A percentile compares a stretch with the other conserved stretches of the same genome.
Evolutionary conservation across 805 yeast species (phyloP).

Genomic region (Candida qinlingensis): DNA sequence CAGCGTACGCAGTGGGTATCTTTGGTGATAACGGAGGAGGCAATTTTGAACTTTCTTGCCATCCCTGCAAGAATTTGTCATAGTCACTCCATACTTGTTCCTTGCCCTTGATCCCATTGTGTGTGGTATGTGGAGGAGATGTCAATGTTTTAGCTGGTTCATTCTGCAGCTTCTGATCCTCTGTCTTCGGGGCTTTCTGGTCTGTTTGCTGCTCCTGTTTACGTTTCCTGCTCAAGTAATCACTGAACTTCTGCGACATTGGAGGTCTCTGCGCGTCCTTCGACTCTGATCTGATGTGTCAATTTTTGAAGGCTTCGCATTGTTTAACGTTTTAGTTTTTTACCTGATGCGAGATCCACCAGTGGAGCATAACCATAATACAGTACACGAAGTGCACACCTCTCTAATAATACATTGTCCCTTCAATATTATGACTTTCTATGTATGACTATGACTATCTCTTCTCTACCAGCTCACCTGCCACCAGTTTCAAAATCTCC

Average conservation of each 20-base stretch:
- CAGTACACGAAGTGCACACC: neutral
- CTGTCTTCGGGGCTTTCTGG: too few relatives aligned
- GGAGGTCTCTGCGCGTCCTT: neutral
- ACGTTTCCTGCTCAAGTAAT: slow-evolving; percentile 4
- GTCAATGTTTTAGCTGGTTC: too few relatives aligned
- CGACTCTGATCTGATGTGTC: too few relatives aligned
- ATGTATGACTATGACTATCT: neutral
- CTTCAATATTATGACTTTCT: neutral
- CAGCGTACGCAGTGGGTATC: slow-evolving; percentile 4
- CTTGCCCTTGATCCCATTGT: too few relatives aligned
- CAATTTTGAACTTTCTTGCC: neutral
- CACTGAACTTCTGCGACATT: slow-evolving; percentile 8
- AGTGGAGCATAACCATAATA: too few relatives aligned
- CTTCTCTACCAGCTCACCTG: slow-evolving; percentile 1
- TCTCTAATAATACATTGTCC: neutral
- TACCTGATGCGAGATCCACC: too few relatives aligned
- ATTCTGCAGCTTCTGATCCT: neutral
- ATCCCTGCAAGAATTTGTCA: neutral
- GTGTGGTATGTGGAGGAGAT: too few relatives aligned
- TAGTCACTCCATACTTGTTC: neutral
- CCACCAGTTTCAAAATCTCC: slow-evolving; percentile 33
- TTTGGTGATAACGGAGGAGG: slow-evolving; percentile 14
- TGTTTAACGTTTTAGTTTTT: too few relatives aligned
- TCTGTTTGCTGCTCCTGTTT: too few relatives aligned
- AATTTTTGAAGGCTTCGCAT: too few relatives aligned